Percentiles rank a stretch among this genome's conserved stretches.
Evolutionary conservation across 2,329 filamentous ascomycete genomes (phyloP).

Genomic region (Aspergillus viridinutans): DNA sequence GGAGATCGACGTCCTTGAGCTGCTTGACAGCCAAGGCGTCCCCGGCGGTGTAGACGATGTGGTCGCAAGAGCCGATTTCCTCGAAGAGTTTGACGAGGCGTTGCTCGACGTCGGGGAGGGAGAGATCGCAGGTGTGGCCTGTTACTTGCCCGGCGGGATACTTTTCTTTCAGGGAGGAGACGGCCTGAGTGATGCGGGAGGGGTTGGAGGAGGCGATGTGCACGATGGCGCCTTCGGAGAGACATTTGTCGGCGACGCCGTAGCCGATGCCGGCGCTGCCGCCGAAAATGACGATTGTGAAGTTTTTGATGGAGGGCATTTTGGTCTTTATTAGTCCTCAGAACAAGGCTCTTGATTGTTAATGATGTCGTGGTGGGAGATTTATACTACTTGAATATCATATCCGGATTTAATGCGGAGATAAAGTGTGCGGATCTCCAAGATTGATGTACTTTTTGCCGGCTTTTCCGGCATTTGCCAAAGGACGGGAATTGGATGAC

Average conservation of each 20-base stretch:
- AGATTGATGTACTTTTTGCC: no score
- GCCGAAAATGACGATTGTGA: slow-evolving; percentile 49
- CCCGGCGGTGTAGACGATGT: slow-evolving; percentile 51
- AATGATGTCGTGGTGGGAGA: not conserved
- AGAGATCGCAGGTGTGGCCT: slow-evolving; percentile 44
- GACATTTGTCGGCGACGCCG: slow-evolving; percentile 46
- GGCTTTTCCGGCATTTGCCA: no score
- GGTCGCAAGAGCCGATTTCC: slow-evolving; percentile 37
- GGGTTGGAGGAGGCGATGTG: slow-evolving; percentile 46
- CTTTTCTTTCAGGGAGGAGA: slow-evolving; percentile 36
- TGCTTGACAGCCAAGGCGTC: slow-evolving; percentile 24
- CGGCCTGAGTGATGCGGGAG: slow-evolving; percentile 37
- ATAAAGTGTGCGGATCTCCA: not conserved
- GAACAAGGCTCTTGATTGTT: not conserved
- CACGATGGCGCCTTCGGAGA: slow-evolving; percentile 48
- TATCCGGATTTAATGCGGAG: not conserved
- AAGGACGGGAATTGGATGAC: no score
- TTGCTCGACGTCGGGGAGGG: slow-evolving; percentile 37
- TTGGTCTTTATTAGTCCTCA: not conserved
- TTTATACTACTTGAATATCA: not conserved
- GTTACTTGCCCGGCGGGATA: slow-evolving; percentile 42
- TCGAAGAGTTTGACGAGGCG: slow-evolving; percentile 36
- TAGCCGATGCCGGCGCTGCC: slow-evolving; percentile 53
- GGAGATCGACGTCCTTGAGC: slow-evolving; percentile 19
- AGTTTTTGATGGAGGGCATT: slow-evolving; percentile 11